A percentile compares a stretch with the other conserved stretches of the same genome.
phyloP scores from a whole-genome alignment of 208 protist species.

The Leishmania arabica region DNA sequence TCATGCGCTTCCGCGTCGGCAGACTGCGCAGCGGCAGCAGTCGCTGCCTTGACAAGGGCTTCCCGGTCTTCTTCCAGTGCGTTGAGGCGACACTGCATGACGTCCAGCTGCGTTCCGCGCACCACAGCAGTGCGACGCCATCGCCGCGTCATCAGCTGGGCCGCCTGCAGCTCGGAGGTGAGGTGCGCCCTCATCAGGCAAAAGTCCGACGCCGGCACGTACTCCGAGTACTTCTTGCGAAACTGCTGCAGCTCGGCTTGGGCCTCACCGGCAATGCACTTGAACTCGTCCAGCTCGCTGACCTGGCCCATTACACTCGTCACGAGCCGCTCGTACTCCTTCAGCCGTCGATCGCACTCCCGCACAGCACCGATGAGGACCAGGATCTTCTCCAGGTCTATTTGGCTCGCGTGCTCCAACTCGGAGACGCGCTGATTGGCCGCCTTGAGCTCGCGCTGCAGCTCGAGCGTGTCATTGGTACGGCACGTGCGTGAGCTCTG shows the following conservation, averaged over 20 bases:
- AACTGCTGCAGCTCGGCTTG: slow-evolving; percentile 75
- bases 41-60: slow-evolving; percentile 20
- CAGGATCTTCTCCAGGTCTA: slow-evolving; percentile 79
- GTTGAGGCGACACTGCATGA: slow-evolving; percentile 61
- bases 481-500: slow-evolving; percentile 8
- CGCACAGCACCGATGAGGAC: slow-evolving; percentile 74
- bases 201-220: slow-evolving; percentile 69
- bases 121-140: slow-evolving; percentile 78
- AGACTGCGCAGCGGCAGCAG: neutral
- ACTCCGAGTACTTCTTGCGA: slow-evolving; percentile 66
- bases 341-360: slow-evolving; percentile 76
- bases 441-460: slow-evolving; percentile 39
- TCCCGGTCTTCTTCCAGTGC: slow-evolving; percentile 47
- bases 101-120: slow-evolving; percentile 79
- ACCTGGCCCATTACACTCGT: slow-evolving; percentile 46
- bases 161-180: slow-evolving; percentile 48
- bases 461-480: slow-evolving; percentile 25
- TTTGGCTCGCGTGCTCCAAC: slow-evolving; percentile 54
- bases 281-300: slow-evolving; percentile 78
- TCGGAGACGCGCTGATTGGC: slow-evolving; percentile 43
- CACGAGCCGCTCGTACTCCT: slow-evolving; percentile 60
- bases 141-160: slow-evolving; percentile 50
- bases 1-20: neutral
- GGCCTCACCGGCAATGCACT: slow-evolving; percentile 73
- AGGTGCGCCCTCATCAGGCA: slow-evolving; percentile 75